A percentile compares a stretch with the other conserved stretches of the same genome.
Evolutionary conservation across 805 yeast genomes (phyloP).

Genomic region (Metschnikowia cubensis): DNA sequence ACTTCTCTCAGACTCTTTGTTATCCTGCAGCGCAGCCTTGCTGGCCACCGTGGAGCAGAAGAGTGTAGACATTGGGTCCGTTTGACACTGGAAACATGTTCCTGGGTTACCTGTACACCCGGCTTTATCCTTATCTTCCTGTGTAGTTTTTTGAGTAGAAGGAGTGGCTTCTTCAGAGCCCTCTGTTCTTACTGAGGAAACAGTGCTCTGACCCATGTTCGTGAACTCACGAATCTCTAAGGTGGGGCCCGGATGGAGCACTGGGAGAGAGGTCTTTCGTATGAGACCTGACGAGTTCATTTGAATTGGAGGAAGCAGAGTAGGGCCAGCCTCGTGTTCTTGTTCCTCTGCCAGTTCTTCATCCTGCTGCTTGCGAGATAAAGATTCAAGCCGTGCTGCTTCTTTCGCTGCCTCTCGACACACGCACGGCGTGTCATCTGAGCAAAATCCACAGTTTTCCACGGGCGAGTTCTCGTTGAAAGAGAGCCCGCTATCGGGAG

Average conservation of each 20-base stretch:
- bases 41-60: conserved; percentile 85
- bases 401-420: conserved; percentile 74
- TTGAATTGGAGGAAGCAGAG: conserved; percentile 42
- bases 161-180: not conserved
- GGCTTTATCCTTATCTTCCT: conserved; percentile 19
- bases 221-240: conserved; percentile 47
- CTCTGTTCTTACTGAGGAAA: conserved; percentile 27
- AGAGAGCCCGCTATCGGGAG: conserved; percentile 2
- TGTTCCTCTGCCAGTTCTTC: conserved; percentile 14
- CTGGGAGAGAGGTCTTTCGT: conserved; percentile 44
- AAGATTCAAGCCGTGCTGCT: conserved; percentile 36
- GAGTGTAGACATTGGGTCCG: conserved; percentile 81
- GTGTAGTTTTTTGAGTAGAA: not conserved
- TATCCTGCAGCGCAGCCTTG: conserved; percentile 28
- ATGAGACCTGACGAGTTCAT: conserved; percentile 21
- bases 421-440: conserved; percentile 88
- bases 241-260: conserved; percentile 61
- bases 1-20: not conserved
- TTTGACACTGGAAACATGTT: conserved; percentile 75
- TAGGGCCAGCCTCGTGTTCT: conserved; percentile 20
- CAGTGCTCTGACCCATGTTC: conserved; percentile 37
- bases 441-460: conserved; percentile 90
- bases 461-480: conserved; percentile 47
- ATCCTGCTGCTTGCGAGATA: conserved; percentile 18
- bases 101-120: conserved; percentile 89